Evolutionary conservation across 805 yeast genomes (phyloP).

Genomic region (Candida peoriensis): DNA sequence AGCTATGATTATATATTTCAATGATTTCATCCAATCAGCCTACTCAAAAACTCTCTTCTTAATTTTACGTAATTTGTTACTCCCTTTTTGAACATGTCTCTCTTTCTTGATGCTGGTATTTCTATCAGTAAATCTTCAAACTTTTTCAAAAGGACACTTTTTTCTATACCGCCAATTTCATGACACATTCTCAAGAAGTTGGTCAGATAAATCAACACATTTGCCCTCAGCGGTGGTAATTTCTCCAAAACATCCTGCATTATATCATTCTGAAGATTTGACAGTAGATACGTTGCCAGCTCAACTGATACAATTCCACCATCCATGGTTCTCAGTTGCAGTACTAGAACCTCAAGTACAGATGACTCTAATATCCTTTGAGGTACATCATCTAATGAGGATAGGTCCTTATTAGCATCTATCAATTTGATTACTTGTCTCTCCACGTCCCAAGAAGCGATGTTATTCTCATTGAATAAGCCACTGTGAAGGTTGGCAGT

Average conservation of each 20-base stretch:
- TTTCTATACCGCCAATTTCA: constrained; percentile 20
- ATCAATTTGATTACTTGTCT: constrained; percentile 17
- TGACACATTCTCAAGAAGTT: constrained; percentile 33
- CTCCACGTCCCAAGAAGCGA: constrained; percentile 20
- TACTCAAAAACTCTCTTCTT: constrained; percentile 27
- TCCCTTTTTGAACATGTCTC: constrained; percentile 20
- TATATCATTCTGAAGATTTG: constrained; percentile 22
- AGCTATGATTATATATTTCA: background rate
- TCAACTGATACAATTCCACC: constrained; percentile 38
- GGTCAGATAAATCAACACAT: constrained; percentile 34
- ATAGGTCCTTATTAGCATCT: constrained; percentile 19
- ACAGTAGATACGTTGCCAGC: constrained; percentile 22
- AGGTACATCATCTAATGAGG: constrained; percentile 18
- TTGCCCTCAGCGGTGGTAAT: constrained; percentile 36
- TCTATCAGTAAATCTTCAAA: constrained; percentile 29
- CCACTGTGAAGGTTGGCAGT: constrained; percentile 21
- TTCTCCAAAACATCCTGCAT: constrained; percentile 32
- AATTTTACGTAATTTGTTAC: constrained; percentile 24
- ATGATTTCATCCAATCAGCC: constrained; percentile 17
- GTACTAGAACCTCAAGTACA: constrained; percentile 23
- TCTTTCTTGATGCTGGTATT: constrained; percentile 26
- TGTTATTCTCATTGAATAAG: constrained; percentile 22
- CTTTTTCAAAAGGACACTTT: constrained; percentile 15
- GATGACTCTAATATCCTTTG: constrained; percentile 23
- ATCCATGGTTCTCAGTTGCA: constrained; percentile 30